Evolutionary conservation across 495 filamentous ascomycete species (phyloP).

Genomic region (Jackrogersella minutella): DNA sequence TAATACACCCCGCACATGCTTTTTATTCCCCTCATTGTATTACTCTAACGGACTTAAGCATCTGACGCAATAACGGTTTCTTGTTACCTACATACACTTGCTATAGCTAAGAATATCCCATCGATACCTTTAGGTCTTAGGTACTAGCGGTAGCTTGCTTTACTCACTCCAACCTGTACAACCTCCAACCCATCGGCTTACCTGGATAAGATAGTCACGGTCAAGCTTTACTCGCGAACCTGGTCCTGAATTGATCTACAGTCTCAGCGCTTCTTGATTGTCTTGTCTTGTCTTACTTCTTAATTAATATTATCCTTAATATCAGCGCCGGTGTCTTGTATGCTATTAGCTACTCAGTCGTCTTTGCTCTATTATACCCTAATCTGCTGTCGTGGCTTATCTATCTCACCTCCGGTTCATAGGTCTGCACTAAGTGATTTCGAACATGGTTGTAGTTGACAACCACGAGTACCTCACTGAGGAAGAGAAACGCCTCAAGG

Average conservation of each 20-base stretch:
- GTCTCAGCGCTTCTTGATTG: constrained; percentile 9
- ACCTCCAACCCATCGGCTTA: constrained; percentile 32
- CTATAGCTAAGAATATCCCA: too few relatives aligned
- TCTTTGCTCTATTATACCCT: background rate
- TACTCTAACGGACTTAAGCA: constrained; percentile 18
- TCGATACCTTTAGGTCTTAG: too few relatives aligned
- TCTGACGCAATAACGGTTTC: constrained; percentile 14
- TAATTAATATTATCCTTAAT: background rate
- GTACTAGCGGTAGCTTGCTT: constrained; percentile 14
- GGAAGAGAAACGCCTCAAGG: constrained; percentile 87
- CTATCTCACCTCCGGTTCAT: background rate
- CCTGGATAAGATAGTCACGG: constrained; percentile 32
- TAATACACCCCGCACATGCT: constrained; percentile 22
- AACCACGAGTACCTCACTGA: constrained; percentile 81
- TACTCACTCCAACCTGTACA: constrained; percentile 22
- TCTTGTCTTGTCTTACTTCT: constrained; percentile 11
- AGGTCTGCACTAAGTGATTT: background rate
- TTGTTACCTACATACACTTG: constrained; percentile 16
- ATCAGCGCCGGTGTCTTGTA: constrained; percentile 4
- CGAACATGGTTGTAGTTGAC: constrained; percentile 85
- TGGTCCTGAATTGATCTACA: constrained; percentile 35
- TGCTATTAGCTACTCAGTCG: background rate
- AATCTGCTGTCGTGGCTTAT: background rate
- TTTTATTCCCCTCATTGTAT: constrained; percentile 22
- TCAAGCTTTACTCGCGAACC: constrained; percentile 28